Evolutionary conservation across 2,329 filamentous ascomycete genomes (phyloP).

Genomic region (Pseudocercospora pini-densiflorae): DNA sequence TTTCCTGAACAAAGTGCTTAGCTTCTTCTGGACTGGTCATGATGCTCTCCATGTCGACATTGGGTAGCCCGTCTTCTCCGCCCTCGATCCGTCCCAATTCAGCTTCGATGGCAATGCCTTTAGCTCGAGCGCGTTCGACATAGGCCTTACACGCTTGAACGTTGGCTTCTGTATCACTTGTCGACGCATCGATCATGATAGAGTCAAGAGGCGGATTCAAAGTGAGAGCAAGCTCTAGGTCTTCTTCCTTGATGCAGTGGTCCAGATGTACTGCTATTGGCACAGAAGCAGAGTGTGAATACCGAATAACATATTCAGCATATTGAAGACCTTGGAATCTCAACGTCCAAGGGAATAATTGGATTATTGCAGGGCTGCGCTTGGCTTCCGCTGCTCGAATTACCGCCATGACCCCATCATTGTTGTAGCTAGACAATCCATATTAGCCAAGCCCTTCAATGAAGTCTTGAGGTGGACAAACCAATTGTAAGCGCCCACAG

Average conservation of each 20-base stretch:
- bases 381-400: constrained; percentile 32
- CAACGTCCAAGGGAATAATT: constrained; percentile 35
- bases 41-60: constrained; percentile 31
- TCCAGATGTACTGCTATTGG: constrained; percentile 35
- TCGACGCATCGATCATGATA: constrained; percentile 39
- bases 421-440: neutral
- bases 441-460: neutral
- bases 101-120: constrained; percentile 35
- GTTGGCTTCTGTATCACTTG: constrained; percentile 36
- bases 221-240: constrained; percentile 25
- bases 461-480: neutral
- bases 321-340: constrained; percentile 24
- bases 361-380: constrained; percentile 29
- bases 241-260: constrained; percentile 27
- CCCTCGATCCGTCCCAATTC: constrained; percentile 38
- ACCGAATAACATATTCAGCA: constrained; percentile 25
- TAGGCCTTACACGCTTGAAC: constrained; percentile 24
- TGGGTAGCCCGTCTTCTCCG: constrained; percentile 38
- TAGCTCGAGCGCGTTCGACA: constrained; percentile 17
- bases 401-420: neutral
- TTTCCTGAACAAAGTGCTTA: constrained; percentile 31
- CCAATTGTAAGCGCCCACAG: constrained; percentile 7
- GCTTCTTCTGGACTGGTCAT: constrained; percentile 33
- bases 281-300: constrained; percentile 27
- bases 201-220: constrained; percentile 31